A percentile compares a stretch with the other conserved stretches of the same genome.
These are phyloP conservation scores for Solanum corneliomulleri DNA, from an alignment of 257 asterid genomes.

Conservation along the genomic window DNA sequence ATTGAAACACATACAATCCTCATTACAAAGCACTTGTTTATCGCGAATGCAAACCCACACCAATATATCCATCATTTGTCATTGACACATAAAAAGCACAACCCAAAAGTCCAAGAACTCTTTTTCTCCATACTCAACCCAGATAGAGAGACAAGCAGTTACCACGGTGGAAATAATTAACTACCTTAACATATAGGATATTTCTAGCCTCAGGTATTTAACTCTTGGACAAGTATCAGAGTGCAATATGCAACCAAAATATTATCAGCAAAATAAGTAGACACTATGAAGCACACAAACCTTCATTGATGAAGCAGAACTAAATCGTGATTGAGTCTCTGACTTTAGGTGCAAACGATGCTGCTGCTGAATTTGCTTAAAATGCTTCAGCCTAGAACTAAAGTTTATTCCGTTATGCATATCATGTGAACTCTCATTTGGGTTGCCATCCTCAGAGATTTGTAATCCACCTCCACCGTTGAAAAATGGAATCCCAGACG, in stretches of 20 bases:
- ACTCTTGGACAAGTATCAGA: not conserved
- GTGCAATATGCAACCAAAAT: not conserved
- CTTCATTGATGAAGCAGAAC: constrained; percentile 47
- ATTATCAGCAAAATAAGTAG: not conserved
- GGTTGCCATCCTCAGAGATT: constrained; percentile 42
- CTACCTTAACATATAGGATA: not conserved
- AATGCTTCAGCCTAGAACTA: constrained; percentile 51
- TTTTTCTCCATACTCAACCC: not conserved
- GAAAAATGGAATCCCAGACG: constrained; percentile 32
- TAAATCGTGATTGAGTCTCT: constrained; percentile 29
- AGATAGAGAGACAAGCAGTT: not conserved
- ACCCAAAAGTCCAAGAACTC: not conserved
- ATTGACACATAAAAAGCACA: not conserved
- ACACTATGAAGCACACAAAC: constrained; percentile 19
- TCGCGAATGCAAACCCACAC: not conserved
- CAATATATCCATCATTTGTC: not conserved
- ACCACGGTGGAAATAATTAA: not conserved
- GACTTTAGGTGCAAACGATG: constrained; percentile 57
- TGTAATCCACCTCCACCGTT: constrained; percentile 31
- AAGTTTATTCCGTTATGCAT: constrained; percentile 57
- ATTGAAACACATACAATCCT: not conserved
- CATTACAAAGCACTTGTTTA: not conserved
- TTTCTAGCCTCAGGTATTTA: not conserved
- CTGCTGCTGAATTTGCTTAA: constrained; percentile 67
- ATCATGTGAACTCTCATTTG: constrained; percentile 26